A percentile compares a stretch with the other conserved stretches of the same genome.
Evolutionary conservation across 306 rosid genomes (phyloP).

Genomic region (Trifolium pratense): DNA sequence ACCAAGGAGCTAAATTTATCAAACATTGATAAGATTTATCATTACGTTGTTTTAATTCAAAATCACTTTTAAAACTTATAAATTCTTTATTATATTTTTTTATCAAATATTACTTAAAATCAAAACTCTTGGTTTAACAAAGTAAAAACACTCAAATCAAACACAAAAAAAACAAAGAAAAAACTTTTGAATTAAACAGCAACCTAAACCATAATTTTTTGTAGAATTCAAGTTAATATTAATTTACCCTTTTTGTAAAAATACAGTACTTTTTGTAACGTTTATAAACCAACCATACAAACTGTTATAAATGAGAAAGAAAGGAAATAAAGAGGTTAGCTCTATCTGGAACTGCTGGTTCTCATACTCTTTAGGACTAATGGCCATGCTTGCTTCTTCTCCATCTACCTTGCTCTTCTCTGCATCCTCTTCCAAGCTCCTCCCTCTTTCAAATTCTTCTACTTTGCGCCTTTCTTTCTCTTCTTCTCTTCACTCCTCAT

Average conservation of each 20-base stretch:
- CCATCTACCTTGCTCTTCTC: constrained; percentile 63
- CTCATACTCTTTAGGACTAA: constrained; percentile 53
- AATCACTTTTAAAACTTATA: no score
- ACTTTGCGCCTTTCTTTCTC: constrained; percentile 58
- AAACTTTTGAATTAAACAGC: background rate
- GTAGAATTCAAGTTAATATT: background rate
- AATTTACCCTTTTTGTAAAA: no score
- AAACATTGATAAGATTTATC: no score
- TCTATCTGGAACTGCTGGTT: constrained; percentile 60
- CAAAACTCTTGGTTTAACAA: no score
- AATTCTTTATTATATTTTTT: no score
- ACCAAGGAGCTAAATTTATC: no score
- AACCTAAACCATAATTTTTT: background rate
- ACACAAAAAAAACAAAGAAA: background rate
- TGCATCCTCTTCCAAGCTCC: constrained; percentile 52
- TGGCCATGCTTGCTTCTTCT: constrained; percentile 85
- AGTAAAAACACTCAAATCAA: background rate
- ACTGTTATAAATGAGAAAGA: background rate
- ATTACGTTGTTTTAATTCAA: no score
- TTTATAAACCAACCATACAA: background rate
- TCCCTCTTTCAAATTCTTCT: constrained; percentile 53
- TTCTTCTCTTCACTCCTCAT: constrained; percentile 50
- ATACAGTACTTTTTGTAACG: background rate
- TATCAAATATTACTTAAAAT: no score
- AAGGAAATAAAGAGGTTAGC: constrained; percentile 8